Evolutionary conservation across 2,329 filamentous ascomycete species (phyloP), one percentile per base, ranked within the genome.

Genomic region (Exophiala calicioides): DNA sequence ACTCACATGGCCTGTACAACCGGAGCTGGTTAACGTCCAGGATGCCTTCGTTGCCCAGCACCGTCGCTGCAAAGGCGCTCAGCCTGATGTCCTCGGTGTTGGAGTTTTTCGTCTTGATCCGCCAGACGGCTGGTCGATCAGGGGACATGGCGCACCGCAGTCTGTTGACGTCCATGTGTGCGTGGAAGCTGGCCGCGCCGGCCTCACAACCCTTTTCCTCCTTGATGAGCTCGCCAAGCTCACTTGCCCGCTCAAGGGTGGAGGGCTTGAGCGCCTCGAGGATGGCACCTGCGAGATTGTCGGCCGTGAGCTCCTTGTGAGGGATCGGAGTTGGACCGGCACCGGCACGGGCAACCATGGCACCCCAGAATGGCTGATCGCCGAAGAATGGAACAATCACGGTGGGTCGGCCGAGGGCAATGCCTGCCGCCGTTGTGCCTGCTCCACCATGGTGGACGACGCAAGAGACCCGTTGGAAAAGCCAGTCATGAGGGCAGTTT

Each of bases 11-110:
- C 13, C 77, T 74, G 44, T 75, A 74, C 78, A 90, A 65, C 60
- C 88, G 87, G 15, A 93, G 65, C 56, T 89, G 81, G 1, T 80
- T 76, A 56, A 86, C 84, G 42, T 82, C 75, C 3, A 93, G 57
- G 20, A 83, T 64, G 0, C 79, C 81, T 53, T 79, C 76, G 15
- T 82, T 77, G 2, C 84, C 81, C 26, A 91, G 67, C 1, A 83
- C 76, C 5, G 82, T 76, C 2, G 85, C 86, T n/a, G 78, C 78
- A 21, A 77, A 58, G 1, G 76, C 68, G 4, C 70, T 77, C 0
- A 81, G 62, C 37, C 70, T 68, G 20, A 79, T n/a, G n/a, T n/a
- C 53, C 4, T 65, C 64, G 2, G 70, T 74, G 29, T 67, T n/a
- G n/a, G n/a, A n/a, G n/a, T n/a, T n/a, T n/a, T n/a, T n/a, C n/a